Evolutionary conservation across 805 yeast species (phyloP), one percentile per base, ranked within the genome.

Genomic region (Clavispora carvajalis): DNA sequence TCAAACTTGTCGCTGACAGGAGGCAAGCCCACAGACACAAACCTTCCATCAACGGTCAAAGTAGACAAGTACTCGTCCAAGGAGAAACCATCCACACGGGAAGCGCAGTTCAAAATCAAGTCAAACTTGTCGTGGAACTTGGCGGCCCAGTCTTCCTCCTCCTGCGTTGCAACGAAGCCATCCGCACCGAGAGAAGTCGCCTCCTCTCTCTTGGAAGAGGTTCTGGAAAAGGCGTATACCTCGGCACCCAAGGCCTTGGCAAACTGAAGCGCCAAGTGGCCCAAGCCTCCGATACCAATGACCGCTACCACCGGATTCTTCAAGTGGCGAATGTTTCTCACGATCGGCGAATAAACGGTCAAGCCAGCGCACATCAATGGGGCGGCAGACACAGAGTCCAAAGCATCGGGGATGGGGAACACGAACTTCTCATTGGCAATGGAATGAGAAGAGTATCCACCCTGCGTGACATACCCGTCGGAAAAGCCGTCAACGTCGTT

Each of bases 311-410:
- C 70, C 6, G 54, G 52, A 24, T 37, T 34, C 29, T 44, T 38
- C 25, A 39, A 16, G 36, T 38, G 31, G 34, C 40, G 37, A 46
- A 48, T 52, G 41, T 73, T 76, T 59, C 81, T 69, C 43, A 73
- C 65, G 50, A 84, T 60, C 40, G 91, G 91, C 7, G 85, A 74
- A 64, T 66, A 83, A 11, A 78, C 80, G 10, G 91, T 84, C 56
- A 81, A 65, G 40, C 91, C 91, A 41, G 87, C 91, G 67, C 91
- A 84, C 65, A 82, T 63, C 63, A 84, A 64, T 38, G 90, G 89
- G 4, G 88, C 89, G 22, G 79, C 86, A 21, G 69, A 63, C 25
- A 69, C 75, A 34, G 76, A 66, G 26, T 73, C 67, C 43, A 76
- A 49, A 12, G 40, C 55, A 7, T 73, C 77, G 34, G 91, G 90